Conservation (phyloP, 2,329 filamentous ascomycete species). For the Dichotomopilus funicola region DNA sequence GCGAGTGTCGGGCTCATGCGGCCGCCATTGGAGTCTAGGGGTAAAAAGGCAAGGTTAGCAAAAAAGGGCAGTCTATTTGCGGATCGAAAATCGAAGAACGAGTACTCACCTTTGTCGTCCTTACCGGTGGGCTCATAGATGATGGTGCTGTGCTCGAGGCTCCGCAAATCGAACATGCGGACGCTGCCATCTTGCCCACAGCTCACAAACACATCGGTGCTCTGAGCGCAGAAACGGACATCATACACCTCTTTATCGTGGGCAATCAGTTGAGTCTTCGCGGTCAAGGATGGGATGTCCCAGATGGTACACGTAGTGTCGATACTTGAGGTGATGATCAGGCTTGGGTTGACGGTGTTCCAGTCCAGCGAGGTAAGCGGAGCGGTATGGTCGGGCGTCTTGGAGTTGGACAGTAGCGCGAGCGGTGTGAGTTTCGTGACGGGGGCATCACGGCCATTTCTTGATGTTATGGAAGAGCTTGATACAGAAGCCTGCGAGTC, state of each 20-base stretch:
- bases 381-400: slow-evolving; percentile 95
- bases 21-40: slow-evolving; percentile 48
- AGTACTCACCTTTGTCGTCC: slow-evolving; percentile 57
- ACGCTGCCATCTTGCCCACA: slow-evolving; percentile 97
- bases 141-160: slow-evolving; percentile 95
- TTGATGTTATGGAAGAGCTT: slow-evolving; percentile 63
- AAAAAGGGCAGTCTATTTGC: too few species aligned
- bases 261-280: slow-evolving; percentile 95
- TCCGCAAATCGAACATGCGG: slow-evolving; percentile 95
- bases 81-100: too few species aligned
- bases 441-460: slow-evolving; percentile 49
- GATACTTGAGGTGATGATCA: slow-evolving; percentile 98
- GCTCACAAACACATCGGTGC: slow-evolving; percentile 97
- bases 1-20: slow-evolving; percentile 68
- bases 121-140: slow-evolving; percentile 97
- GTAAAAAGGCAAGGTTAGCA: too few species aligned
- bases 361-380: slow-evolving; percentile 94
- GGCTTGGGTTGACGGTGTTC: slow-evolving; percentile 93
- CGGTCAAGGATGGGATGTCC: slow-evolving; percentile 96
- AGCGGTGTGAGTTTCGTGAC: slow-evolving; percentile 82
- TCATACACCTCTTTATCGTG: slow-evolving; percentile 99
- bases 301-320: slow-evolving; percentile 99
- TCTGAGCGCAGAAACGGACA: slow-evolving; percentile 95
- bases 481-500: slow-evolving; percentile 48
- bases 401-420: slow-evolving; percentile 91